These are phyloP conservation scores for Dissoconium aciculare DNA, from an alignment of 2,329 filamentous ascomycete genomes.

Conservation along the genomic window DNA sequence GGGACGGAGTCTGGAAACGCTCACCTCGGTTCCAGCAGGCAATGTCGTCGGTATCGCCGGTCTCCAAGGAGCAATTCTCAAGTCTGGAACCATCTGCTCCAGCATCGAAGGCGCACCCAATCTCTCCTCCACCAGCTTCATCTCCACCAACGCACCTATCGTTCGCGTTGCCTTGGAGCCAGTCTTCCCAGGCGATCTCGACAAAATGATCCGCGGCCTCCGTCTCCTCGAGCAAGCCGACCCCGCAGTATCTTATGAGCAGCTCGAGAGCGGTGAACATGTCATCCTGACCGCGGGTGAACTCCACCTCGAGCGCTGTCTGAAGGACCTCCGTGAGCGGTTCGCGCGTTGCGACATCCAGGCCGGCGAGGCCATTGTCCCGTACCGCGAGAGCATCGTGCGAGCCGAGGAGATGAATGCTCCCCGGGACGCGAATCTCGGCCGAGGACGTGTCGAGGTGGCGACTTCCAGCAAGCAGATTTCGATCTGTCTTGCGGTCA, in stretches of 20 bases:
- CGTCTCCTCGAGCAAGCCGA: conserved; percentile 84
- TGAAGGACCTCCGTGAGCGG: conserved; percentile 82
- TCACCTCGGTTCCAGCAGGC: conserved; percentile 75
- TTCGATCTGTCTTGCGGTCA: conserved; percentile 58
- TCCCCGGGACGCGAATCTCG: conserved; percentile 69
- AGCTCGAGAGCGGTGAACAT: conserved; percentile 83
- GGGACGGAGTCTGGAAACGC: conserved; percentile 72
- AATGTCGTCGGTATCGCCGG: conserved; percentile 92
- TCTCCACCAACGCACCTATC: conserved; percentile 60
- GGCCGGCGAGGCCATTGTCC: conserved; percentile 84
- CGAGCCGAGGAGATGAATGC: conserved; percentile 77
- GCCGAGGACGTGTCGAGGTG: conserved; percentile 62
- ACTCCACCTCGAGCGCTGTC: conserved; percentile 78
- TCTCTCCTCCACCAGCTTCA: conserved; percentile 68
- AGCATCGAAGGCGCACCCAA: conserved; percentile 77
- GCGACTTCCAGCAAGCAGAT: conserved; percentile 77
- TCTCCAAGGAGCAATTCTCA: conserved; percentile 83
- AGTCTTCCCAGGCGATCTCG: conserved; percentile 71
- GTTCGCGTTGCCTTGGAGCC: conserved; percentile 94
- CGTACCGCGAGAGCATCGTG: conserved; percentile 86
- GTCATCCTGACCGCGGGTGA: conserved; percentile 90
- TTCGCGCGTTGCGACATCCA: conserved; percentile 93
- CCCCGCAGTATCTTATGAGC: conserved; percentile 89
- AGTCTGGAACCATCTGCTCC: conserved; percentile 86
- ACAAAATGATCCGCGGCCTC: conserved; percentile 86